These are phyloP conservation scores for Talaromyces atroroseus DNA, from an alignment of 2,329 filamentous ascomycete genomes.

Conservation along the genomic window DNA sequence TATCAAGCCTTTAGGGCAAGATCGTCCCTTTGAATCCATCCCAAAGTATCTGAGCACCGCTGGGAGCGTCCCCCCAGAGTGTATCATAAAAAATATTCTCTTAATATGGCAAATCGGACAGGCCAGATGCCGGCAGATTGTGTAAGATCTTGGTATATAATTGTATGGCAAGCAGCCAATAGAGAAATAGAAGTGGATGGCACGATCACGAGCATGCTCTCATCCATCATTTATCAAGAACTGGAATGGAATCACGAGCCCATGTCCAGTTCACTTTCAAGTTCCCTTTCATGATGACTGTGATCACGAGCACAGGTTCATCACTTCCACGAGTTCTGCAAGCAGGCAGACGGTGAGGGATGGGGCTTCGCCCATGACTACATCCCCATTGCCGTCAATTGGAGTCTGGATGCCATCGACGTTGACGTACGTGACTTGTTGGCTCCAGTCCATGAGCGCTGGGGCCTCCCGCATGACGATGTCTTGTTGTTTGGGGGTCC, in stretches of 20 bases:
- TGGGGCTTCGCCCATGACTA: conserved; percentile 12
- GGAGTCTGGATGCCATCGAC: conserved; percentile 3
- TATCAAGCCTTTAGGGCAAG: conserved; percentile 1
- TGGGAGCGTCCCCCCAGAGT: conserved; percentile 6
- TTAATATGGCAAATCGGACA: not conserved
- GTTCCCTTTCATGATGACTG: conserved; percentile 1
- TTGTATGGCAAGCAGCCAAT: not conserved
- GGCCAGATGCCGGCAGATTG: not conserved
- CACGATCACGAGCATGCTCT: conserved; percentile 10
- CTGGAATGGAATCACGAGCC: conserved; percentile 9
- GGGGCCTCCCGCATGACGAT: conserved; percentile 7
- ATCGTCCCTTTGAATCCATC: conserved; percentile 3
- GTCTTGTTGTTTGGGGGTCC: not conserved
- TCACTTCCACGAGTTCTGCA: not conserved
- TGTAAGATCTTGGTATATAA: not conserved
- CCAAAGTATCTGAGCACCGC: conserved; percentile 6
- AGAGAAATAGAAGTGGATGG: not conserved
- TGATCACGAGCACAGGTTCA: conserved; percentile 5
- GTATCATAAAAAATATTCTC: not conserved
- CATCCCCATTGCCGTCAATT: conserved; percentile 8
- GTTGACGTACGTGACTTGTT: conserved; percentile 2
- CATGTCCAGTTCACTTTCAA: not conserved
- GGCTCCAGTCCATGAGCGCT: not conserved
- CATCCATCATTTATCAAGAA: not conserved
- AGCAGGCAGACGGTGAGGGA: not conserved